Evolutionary conservation across 495 filamentous ascomycete species (phyloP), one percentile per base, ranked within the genome.

Genomic region (Trypethelium eluteriae): DNA sequence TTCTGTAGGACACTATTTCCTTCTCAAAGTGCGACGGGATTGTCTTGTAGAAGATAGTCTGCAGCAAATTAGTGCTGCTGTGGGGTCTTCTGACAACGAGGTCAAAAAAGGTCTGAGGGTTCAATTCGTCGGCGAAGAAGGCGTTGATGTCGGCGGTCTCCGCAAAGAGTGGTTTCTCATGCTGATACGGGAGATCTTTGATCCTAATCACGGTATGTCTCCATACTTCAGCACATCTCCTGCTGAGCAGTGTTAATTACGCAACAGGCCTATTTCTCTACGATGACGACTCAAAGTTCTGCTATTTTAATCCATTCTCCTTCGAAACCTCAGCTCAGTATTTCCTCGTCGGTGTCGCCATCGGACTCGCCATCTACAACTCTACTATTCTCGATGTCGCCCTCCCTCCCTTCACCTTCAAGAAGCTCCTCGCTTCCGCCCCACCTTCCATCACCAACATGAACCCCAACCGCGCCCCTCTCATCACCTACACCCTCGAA

Each of bases 131-230:
- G 92, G 91, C 53, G 93, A 96, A 75, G 93, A 96, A 74, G 93
- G 93, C 2, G 84, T 97, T 57, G 93, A 98, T 78, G 93, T 90
- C 9, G 93, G 93, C 38, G 93, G 93, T 3, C 81, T 96, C 39
- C 85, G 92, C 61, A 98, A 98, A 74, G 93, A 98, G 76, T 98
- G 93, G 93, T 98, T 98, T 72, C 79, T 96, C 44, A 81, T 96
- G 63, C 84, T 98, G 18, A 90, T 96, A 18, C 82, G 93, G 67
- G 93, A 98, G 71, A 85, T 98, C 36, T 96, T 96, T 76, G 92
- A 96, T 72, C 92, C 91, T 14, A 86, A 92, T 70, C 88, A 96
- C 76, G 92, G 92, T 93, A 81, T 72, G 87, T 79, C 3, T 44
- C 9, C 5, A 62, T 53, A 49, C 69, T 63, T 34, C 2, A 4